phyloP scores from a whole-genome alignment of 345 rosid species.

The Sisymbrium irio region DNA sequence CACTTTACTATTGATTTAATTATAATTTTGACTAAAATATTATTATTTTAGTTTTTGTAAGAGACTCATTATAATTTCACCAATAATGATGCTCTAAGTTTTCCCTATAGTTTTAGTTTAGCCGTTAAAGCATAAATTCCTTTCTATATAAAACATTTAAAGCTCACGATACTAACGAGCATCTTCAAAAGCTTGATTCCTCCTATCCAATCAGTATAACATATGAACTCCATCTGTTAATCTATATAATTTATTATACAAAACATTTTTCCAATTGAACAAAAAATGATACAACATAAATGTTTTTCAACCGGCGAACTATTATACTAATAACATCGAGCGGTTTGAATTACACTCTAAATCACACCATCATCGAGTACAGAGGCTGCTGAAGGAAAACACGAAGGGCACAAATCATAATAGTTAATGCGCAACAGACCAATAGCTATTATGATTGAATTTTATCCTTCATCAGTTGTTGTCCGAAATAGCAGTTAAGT shows the following conservation, averaged over 20 bases:
- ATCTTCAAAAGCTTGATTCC: slow-evolving; percentile 9
- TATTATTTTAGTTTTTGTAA: too few species aligned
- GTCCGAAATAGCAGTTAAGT: too few species aligned
- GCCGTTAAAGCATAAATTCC: slow-evolving; percentile 13
- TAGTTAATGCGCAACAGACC: slow-evolving; percentile 1
- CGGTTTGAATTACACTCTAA: background rate
- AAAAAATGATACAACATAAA: too few species aligned
- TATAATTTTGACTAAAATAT: too few species aligned
- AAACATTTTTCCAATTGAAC: too few species aligned
- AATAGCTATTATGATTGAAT: background rate
- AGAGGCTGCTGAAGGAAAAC: background rate
- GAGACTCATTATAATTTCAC: too few species aligned
- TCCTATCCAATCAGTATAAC: background rate
- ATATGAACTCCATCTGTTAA: too few species aligned
- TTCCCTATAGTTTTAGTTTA: background rate
- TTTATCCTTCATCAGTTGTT: too few species aligned
- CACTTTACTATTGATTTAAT: too few species aligned
- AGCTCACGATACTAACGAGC: background rate
- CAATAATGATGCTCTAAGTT: too few species aligned
- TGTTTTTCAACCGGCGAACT: too few species aligned
- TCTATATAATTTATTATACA: too few species aligned
- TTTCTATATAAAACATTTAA: background rate
- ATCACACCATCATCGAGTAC: background rate
- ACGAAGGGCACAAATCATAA: background rate
- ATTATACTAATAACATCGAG: background rate